Percentiles rank a stretch among this genome's conserved stretches.
Evolutionary conservation across 441 rosid species (phyloP).

Genomic region (Eutrema salsugineum): DNA sequence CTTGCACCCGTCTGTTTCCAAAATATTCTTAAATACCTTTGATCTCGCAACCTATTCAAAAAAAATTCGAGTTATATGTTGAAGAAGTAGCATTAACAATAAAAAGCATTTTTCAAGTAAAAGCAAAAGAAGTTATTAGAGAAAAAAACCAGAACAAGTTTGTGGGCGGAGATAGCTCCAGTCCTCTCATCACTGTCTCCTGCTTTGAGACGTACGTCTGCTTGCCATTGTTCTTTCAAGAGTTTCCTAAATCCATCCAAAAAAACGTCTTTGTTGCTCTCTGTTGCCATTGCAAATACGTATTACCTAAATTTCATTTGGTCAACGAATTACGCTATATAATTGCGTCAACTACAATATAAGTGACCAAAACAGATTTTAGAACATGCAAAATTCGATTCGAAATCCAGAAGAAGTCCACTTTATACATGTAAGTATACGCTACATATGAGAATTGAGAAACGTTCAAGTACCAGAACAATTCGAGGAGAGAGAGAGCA

Average conservation of each 20-base stretch:
- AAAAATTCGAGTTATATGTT: background rate
- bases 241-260: background rate
- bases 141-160: background rate
- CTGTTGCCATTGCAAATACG: background rate
- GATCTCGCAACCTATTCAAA: conserved; percentile 8
- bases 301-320: no score
- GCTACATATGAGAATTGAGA: no score
- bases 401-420: no score
- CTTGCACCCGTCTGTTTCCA: conserved; percentile 2
- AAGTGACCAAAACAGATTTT: no score
- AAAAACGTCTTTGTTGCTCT: background rate
- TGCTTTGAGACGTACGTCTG: background rate
- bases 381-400: no score
- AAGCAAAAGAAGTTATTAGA: background rate
- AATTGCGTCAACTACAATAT: no score
- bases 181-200: background rate
- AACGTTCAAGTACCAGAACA: no score
- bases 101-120: no score
- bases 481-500: no score
- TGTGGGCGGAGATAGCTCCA: background rate
- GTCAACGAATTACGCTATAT: no score
- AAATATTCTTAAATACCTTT: conserved; percentile 10
- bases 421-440: no score
- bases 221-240: background rate
- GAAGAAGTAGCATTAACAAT: background rate